Percentiles rank a stretch among this genome's conserved stretches.
These are phyloP conservation scores for Vanderwaltozyma tropicalis DNA, from an alignment of 805 yeast species.

Conservation along the genomic window DNA sequence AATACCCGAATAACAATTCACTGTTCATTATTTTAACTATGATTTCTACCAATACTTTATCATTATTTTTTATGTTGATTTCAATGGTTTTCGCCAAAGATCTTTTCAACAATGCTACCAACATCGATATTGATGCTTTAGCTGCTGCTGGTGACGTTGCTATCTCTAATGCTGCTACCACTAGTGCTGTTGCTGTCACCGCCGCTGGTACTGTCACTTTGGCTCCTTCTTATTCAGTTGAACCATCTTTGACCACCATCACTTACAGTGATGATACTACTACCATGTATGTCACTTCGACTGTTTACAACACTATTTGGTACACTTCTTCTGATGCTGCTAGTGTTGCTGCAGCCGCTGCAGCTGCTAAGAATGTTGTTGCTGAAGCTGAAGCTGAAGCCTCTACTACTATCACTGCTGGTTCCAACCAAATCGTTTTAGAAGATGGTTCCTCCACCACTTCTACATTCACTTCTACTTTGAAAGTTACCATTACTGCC, in stretches of 20 bases:
- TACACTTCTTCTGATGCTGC: slow-evolving; percentile 9
- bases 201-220: slow-evolving; percentile 10
- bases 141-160: neutral
- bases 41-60: neutral
- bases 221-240: slow-evolving; percentile 11
- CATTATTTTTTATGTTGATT: slow-evolving; percentile 3
- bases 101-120: slow-evolving; percentile 9
- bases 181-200: neutral
- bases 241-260: slow-evolving; percentile 7
- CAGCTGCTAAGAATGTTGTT: slow-evolving; percentile 7
- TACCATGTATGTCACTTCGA: slow-evolving; percentile 14
- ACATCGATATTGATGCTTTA: slow-evolving; percentile 2
- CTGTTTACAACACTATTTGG: slow-evolving; percentile 5
- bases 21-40: slow-evolving; percentile 3
- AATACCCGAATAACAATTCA: neutral
- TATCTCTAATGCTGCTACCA: neutral
- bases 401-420: slow-evolving; percentile 1
- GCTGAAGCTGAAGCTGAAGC: slow-evolving; percentile 5
- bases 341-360: slow-evolving; percentile 5
- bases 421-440: too few relatives aligned
- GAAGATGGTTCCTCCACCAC: slow-evolving; percentile 1
- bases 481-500: slow-evolving; percentile 5
- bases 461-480: slow-evolving; percentile 14
- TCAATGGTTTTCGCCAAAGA: slow-evolving; percentile 7
- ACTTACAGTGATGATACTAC: slow-evolving; percentile 12